A percentile compares a stretch with the other conserved stretches of the same genome.
Evolutionary conservation across 2,329 filamentous ascomycete species (phyloP).

Genomic region (Fusarium burgessii): DNA sequence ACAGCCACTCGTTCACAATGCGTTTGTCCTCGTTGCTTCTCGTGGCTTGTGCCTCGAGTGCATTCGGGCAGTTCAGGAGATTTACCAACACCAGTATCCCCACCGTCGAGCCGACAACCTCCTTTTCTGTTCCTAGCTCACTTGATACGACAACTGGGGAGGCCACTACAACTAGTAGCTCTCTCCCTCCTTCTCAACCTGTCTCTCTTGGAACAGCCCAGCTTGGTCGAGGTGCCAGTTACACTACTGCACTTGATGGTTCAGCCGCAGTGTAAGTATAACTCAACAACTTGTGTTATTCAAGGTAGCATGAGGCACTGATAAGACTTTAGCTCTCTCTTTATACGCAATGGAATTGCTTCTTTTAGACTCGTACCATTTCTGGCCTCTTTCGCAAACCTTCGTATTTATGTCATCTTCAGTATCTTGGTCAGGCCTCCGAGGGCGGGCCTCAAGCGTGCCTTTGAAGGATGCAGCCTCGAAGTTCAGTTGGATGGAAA

Average conservation of each 20-base stretch:
- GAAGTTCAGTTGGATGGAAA: slow-evolving; percentile 1
- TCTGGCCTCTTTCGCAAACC: background rate
- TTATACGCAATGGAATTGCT: background rate
- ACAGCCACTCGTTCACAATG: background rate
- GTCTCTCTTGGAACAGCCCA: slow-evolving; percentile 1
- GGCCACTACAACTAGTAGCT: background rate
- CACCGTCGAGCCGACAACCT: background rate
- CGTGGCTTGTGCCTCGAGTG: background rate
- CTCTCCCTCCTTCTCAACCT: accelerated
- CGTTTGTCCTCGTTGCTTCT: background rate
- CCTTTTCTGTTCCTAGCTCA: background rate
- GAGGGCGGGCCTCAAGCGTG: slow-evolving; percentile 1
- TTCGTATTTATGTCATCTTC: slow-evolving; percentile 8
- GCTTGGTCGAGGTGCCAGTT: background rate
- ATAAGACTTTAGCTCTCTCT: background rate
- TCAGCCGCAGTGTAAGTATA: slow-evolving; percentile 11
- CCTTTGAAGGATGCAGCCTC: slow-evolving; percentile 1
- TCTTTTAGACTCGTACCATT: background rate
- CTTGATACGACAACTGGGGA: background rate
- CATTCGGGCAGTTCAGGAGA: slow-evolving; percentile 6
- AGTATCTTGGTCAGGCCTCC: background rate
- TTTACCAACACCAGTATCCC: slow-evolving; percentile 31
- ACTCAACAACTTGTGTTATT: too few species aligned
- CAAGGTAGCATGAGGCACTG: background rate
- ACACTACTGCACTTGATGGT: background rate